These are phyloP conservation scores for Helotiales sp. DNA, from an alignment of 2,329 filamentous ascomycete genomes.

Conservation along the genomic window DNA sequence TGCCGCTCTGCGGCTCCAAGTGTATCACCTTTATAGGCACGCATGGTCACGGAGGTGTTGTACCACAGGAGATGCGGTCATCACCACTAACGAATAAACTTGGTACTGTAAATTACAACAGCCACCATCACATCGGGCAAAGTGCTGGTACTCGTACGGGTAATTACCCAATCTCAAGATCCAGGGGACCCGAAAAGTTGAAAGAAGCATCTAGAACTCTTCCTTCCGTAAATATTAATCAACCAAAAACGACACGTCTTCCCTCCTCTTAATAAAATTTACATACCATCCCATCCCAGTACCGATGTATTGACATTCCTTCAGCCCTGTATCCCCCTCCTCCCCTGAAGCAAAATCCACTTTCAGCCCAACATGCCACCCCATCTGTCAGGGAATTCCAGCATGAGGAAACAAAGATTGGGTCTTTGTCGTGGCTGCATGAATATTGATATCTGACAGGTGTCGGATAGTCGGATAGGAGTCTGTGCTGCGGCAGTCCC, in stretches of 20 bases:
- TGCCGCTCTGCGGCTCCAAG: conserved; percentile 25
- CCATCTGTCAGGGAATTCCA: too few relatives aligned
- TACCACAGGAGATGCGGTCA: conserved; percentile 9
- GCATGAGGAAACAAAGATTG: background rate
- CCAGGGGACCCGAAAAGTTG: background rate
- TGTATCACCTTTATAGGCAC: conserved; percentile 2
- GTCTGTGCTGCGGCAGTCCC: background rate
- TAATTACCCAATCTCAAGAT: too few relatives aligned
- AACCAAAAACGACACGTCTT: background rate
- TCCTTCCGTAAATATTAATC: background rate
- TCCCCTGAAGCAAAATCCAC: background rate
- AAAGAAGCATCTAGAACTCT: background rate
- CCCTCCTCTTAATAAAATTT: background rate
- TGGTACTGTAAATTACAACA: too few relatives aligned
- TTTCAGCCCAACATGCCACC: background rate
- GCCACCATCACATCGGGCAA: too few relatives aligned
- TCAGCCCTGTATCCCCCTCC: background rate
- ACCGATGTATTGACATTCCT: background rate
- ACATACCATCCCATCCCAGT: background rate
- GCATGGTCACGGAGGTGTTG: background rate
- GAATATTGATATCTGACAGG: conserved; percentile 6
- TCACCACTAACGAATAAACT: background rate
- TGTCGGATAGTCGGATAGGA: background rate
- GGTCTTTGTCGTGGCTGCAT: background rate
- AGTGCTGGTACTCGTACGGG: too few relatives aligned